Conservation (phyloP, 805 yeast species). For the Kazachstania kunashirensis region DNA sequence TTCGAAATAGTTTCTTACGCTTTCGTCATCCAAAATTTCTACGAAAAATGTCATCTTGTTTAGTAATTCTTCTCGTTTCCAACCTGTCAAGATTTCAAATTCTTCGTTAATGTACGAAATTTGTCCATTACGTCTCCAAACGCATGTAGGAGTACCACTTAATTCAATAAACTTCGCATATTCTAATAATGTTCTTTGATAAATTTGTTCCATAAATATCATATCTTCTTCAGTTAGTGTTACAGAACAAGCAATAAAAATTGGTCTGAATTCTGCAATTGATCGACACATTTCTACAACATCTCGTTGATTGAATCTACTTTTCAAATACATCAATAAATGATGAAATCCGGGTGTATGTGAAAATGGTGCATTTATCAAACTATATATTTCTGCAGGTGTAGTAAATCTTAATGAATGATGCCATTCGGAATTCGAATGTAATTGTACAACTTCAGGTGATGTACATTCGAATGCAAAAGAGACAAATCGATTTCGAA, state of each 20-base stretch:
- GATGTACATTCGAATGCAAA: constrained; percentile 21
- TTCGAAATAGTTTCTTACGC: constrained; percentile 82
- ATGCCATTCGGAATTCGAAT: constrained; percentile 23
- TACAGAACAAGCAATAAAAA: constrained; percentile 86
- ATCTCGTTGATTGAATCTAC: constrained; percentile 58
- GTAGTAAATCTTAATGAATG: constrained; percentile 40
- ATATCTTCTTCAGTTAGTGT: constrained; percentile 83
- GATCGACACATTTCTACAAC: constrained; percentile 75
- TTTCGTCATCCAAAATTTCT: constrained; percentile 77
- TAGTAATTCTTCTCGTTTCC: constrained; percentile 65
- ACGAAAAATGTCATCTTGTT: constrained; percentile 60
- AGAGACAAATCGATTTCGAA: constrained; percentile 10
- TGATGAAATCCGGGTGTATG: constrained; percentile 89
- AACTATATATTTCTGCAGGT: constrained; percentile 72
- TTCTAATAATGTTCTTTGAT: constrained; percentile 83
- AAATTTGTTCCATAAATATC: constrained; percentile 92
- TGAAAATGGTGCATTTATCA: constrained; percentile 66
- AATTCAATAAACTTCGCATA: constrained; percentile 76
- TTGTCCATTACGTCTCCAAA: constrained; percentile 94
- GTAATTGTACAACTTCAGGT: constrained; percentile 13
- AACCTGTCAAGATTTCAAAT: constrained; percentile 82
- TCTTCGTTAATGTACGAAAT: constrained; percentile 93
- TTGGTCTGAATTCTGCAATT: constrained; percentile 85
- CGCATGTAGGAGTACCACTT: constrained; percentile 88
- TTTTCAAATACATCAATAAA: constrained; percentile 59